Conservation (phyloP, 352 stramenopile species). For the Pythium oligandrum region DNA sequence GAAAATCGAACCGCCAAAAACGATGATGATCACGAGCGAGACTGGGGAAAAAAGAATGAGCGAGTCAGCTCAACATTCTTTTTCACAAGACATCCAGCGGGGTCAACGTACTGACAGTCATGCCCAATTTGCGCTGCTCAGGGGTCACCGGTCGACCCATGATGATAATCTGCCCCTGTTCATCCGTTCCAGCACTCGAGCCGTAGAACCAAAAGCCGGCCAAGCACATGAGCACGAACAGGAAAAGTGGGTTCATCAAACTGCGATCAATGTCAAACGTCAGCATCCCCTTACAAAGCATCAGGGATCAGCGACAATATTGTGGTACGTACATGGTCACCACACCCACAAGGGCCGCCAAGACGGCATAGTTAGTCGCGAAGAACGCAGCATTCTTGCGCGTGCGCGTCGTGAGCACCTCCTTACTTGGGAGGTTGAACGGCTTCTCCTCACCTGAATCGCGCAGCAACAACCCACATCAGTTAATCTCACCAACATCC, state of each 20-base stretch:
- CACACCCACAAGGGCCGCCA: constrained; percentile 63
- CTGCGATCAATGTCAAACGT: constrained; percentile 17
- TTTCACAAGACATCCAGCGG: not conserved
- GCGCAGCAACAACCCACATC: not conserved
- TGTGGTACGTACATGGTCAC: constrained; percentile 65
- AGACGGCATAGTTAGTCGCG: constrained; percentile 82
- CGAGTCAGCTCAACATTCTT: not conserved
- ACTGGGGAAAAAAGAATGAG: constrained; percentile 27
- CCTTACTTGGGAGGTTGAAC: constrained; percentile 71
- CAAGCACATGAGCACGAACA: constrained; percentile 85
- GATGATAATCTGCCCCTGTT: constrained; percentile 71
- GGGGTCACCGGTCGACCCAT: constrained; percentile 62
- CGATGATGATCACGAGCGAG: constrained; percentile 65
- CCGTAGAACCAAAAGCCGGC: constrained; percentile 79
- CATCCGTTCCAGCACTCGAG: constrained; percentile 57
- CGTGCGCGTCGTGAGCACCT: constrained; percentile 51
- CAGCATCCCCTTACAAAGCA: too few relatives aligned
- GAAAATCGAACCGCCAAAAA: constrained; percentile 84
- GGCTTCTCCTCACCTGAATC: constrained; percentile 73
- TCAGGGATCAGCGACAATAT: not conserved
- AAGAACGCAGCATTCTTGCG: constrained; percentile 84
- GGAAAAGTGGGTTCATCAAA: constrained; percentile 81
- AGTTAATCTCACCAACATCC: not conserved
- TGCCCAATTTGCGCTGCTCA: constrained; percentile 77
- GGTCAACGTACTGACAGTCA: constrained; percentile 52